These are phyloP conservation scores for Mucor velutinosus DNA, from an alignment of 371 early-diverging fungal species.

Conservation along the genomic window DNA sequence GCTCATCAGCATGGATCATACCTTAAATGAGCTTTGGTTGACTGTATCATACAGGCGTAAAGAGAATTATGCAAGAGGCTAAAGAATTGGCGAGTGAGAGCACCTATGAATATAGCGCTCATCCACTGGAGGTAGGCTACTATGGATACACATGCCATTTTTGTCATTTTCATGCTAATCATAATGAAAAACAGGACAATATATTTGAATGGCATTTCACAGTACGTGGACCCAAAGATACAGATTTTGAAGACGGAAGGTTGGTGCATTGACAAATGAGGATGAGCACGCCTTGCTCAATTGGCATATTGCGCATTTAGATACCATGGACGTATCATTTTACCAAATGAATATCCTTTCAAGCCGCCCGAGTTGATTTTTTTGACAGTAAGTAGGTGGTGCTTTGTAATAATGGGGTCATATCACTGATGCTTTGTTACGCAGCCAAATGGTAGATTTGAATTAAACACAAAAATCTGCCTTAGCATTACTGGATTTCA, in stretches of 20 bases:
- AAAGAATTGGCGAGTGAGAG: constrained; percentile 58
- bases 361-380: constrained; percentile 92
- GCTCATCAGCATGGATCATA: neutral
- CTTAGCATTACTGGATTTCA: constrained; percentile 91
- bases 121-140: constrained; percentile 57
- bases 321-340: constrained; percentile 77
- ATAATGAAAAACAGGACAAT: neutral
- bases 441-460: constrained; percentile 89
- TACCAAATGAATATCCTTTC: constrained; percentile 93
- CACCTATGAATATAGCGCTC: constrained; percentile 60
- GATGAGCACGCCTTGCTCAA: neutral
- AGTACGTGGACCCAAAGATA: constrained; percentile 83
- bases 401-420: neutral
- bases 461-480: constrained; percentile 90
- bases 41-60: constrained; percentile 46
- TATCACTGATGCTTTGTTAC: neutral
- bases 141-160: constrained; percentile 4
- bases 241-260: constrained; percentile 87
- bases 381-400: constrained; percentile 62
- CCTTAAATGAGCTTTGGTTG: neutral
- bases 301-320: constrained; percentile 15
- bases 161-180: neutral
- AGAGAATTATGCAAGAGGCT: constrained; percentile 72
- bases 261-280: constrained; percentile 18
- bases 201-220: constrained; percentile 96